These are phyloP conservation scores for Shiraia bambusicola DNA, from an alignment of 2,329 filamentous ascomycete genomes.

Conservation along the genomic window DNA sequence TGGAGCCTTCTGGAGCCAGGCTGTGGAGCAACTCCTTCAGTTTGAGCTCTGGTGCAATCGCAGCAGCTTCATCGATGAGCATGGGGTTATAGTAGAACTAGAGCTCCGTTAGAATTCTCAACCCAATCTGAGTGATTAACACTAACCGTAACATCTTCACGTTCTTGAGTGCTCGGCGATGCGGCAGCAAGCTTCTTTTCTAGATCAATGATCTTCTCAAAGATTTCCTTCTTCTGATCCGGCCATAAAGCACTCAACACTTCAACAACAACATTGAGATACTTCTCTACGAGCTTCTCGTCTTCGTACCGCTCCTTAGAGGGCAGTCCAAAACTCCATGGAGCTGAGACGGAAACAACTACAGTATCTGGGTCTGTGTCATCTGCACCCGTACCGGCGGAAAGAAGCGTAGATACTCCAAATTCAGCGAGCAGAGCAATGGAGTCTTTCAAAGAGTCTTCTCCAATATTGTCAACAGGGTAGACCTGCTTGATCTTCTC, in stretches of 20 bases:
- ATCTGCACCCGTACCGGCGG: conserved; percentile 43
- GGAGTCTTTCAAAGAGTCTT: conserved; percentile 45
- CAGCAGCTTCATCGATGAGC: conserved; percentile 57
- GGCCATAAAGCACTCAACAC: conserved; percentile 25
- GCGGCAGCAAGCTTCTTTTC: conserved; percentile 63
- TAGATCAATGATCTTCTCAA: conserved; percentile 49
- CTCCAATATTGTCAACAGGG: conserved; percentile 4
- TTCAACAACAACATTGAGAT: conserved; percentile 25
- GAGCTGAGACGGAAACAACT: conserved; percentile 52
- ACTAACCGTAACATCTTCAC: conserved; percentile 58
- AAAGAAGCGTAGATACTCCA: conserved; percentile 42
- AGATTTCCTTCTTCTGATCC: conserved; percentile 34
- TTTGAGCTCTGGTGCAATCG: conserved; percentile 59
- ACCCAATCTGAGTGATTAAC: neutral
- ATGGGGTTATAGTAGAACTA: conserved; percentile 66
- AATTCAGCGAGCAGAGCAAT: conserved; percentile 52
- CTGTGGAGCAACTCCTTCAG: conserved; percentile 55
- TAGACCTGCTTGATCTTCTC: conserved; percentile 47
- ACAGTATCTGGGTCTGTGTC: conserved; percentile 59
- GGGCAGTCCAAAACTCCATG: conserved; percentile 49
- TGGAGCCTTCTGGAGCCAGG: conserved; percentile 55
- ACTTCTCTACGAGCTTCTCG: conserved; percentile 35
- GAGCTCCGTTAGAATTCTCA: neutral
- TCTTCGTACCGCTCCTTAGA: conserved; percentile 42
- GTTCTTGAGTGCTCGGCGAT: conserved; percentile 60